These are phyloP conservation scores for Exophiala viscosa DNA, from an alignment of 2,329 filamentous ascomycete genomes.

Conservation along the genomic window DNA sequence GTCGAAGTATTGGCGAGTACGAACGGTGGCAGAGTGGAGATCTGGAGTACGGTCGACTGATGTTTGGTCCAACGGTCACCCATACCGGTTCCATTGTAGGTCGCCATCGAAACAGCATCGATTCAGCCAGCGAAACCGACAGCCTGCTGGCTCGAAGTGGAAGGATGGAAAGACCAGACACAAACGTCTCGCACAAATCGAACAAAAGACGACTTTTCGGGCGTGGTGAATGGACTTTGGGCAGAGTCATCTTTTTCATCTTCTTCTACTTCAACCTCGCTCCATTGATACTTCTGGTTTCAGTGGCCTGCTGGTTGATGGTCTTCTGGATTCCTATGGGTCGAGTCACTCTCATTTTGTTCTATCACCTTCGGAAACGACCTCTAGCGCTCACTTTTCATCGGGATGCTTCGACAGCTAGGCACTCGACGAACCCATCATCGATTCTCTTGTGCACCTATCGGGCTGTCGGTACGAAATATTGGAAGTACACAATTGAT, in stretches of 20 bases:
- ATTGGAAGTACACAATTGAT: conserved; percentile 99
- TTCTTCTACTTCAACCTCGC: conserved; percentile 94
- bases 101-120: conserved; percentile 79
- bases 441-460: conserved; percentile 96
- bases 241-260: conserved; percentile 89
- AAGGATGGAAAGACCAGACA: conserved; percentile 47
- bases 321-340: conserved; percentile 99
- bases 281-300: conserved; percentile 79
- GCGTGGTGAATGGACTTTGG: conserved; percentile 90
- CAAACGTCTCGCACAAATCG: conserved; percentile 40
- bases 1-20: conserved; percentile 95
- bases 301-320: conserved; percentile 86
- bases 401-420: conserved; percentile 72
- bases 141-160: conserved; percentile 72
- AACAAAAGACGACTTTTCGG: conserved; percentile 84
- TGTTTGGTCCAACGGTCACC: conserved; percentile 78
- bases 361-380: conserved; percentile 87
- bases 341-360: conserved; percentile 82
- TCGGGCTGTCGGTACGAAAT: conserved; percentile 85
- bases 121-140: conserved; percentile 84
- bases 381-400: conserved; percentile 91
- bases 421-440: conserved; percentile 66
- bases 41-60: conserved; percentile 88
- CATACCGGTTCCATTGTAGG: conserved; percentile 70
- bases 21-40: conserved; percentile 99